phyloP scores from a whole-genome alignment of 2,329 filamentous ascomycete genomes.

The Neofusicoccum parvum region DNA sequence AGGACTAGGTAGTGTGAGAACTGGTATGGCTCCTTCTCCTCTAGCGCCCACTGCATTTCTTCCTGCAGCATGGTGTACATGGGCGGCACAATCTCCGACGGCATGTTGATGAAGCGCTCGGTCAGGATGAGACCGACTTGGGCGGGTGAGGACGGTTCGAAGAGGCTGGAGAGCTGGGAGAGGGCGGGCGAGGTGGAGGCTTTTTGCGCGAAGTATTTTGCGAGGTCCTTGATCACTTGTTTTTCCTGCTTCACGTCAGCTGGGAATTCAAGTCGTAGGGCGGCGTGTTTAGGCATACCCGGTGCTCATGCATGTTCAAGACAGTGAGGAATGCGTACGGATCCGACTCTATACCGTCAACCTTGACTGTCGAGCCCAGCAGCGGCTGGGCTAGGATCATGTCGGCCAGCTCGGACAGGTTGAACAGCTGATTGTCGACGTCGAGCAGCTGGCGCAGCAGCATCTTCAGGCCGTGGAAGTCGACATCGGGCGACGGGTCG shows the following conservation, averaged over 20 bases:
- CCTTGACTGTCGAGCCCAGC: constrained; percentile 93
- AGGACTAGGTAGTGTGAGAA: constrained; percentile 93
- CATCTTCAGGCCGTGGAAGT: constrained; percentile 93
- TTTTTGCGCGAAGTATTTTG: constrained; percentile 68
- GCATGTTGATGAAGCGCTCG: constrained; percentile 94
- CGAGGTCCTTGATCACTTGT: constrained; percentile 69
- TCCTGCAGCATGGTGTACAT: constrained; percentile 94
- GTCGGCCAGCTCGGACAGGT: constrained; percentile 84
- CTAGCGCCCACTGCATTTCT: constrained; percentile 83
- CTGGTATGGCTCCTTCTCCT: constrained; percentile 87
- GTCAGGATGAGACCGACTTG: constrained; percentile 86
- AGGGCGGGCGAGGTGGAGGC: constrained; percentile 57
- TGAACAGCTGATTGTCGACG: constrained; percentile 79
- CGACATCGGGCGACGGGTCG: constrained; percentile 83
- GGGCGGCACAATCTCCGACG: constrained; percentile 86
- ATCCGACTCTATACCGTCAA: constrained; percentile 91
- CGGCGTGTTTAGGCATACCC: constrained; percentile 38
- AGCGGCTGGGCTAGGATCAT: constrained; percentile 83
- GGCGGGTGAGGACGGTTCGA: constrained; percentile 36
- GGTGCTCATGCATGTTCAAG: constrained; percentile 78
- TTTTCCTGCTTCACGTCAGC: constrained; percentile 55
- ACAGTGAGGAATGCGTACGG: constrained; percentile 91
- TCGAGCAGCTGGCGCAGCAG: constrained; percentile 91
- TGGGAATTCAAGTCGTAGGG: neutral
- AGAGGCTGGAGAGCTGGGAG: constrained; percentile 43